Percentiles rank a stretch among this genome's conserved stretches.
Conservation (phyloP, 2,329 filamentous ascomycete species). For the Monosporascus sp. region DNA sequence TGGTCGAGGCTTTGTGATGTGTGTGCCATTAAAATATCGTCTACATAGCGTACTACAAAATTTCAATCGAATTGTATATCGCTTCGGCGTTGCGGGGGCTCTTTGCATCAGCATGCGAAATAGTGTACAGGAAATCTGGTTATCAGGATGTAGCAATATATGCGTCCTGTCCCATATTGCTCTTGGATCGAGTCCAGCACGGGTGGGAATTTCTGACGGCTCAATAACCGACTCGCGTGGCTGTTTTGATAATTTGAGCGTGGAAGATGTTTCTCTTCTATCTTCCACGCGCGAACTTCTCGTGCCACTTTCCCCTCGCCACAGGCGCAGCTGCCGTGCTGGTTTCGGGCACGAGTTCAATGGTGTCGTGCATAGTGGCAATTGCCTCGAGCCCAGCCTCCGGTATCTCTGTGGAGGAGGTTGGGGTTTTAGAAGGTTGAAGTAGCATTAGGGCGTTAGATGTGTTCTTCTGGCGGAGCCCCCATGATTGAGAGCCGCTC, state of each 20-base stretch:
- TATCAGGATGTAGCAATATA: too few relatives aligned
- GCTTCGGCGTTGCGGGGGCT: too few relatives aligned
- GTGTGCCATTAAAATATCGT: not conserved
- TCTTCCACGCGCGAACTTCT: slow-evolving; percentile 48
- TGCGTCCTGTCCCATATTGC: too few relatives aligned
- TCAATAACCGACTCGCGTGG: too few relatives aligned
- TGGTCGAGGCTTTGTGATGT: not conserved
- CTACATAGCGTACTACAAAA: too few relatives aligned
- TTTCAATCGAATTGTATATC: too few relatives aligned
- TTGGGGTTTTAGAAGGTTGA: slow-evolving; percentile 21
- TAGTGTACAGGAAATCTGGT: too few relatives aligned
- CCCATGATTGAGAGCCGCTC: slow-evolving; percentile 48
- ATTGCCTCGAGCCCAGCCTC: slow-evolving; percentile 41
- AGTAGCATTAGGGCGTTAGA: slow-evolving; percentile 61
- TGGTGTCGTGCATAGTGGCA: slow-evolving; percentile 55
- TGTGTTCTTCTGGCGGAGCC: slow-evolving; percentile 61
- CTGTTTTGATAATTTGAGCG: too few relatives aligned
- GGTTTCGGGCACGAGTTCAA: slow-evolving; percentile 50
- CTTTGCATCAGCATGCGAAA: too few relatives aligned
- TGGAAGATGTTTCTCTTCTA: slow-evolving; percentile 17
- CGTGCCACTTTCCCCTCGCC: slow-evolving; percentile 53
- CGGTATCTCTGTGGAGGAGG: slow-evolving; percentile 15
- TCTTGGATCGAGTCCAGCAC: too few relatives aligned
- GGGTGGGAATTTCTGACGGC: too few relatives aligned
- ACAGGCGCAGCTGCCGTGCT: slow-evolving; percentile 24